phyloP scores from a whole-genome alignment of 805 yeast species.

The Sugiyamaella floridensis region DNA sequence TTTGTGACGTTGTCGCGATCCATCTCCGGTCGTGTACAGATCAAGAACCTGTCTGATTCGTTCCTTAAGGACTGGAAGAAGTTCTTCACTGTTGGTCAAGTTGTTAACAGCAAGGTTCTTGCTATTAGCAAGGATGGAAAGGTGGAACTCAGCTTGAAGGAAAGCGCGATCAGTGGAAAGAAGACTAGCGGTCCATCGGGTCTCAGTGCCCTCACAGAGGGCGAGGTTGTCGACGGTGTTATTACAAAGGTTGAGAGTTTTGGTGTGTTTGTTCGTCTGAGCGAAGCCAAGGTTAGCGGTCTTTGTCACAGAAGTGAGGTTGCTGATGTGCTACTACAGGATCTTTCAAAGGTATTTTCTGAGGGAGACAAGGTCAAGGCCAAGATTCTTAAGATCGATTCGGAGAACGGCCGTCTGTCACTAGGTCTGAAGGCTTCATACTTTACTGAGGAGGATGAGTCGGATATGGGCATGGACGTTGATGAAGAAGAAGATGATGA shows the following conservation, averaged over 20 bases:
- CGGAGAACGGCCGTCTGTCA: conserved; percentile 65
- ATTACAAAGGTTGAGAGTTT: conserved; percentile 73
- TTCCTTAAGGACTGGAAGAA: conserved; percentile 85
- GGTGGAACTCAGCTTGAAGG: conserved; percentile 72
- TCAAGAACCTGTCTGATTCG: conserved; percentile 73
- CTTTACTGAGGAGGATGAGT: conserved; percentile 43
- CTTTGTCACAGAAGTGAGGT: conserved; percentile 82
- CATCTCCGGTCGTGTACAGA: conserved; percentile 71
- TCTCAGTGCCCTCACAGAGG: conserved; percentile 58
- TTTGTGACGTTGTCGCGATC: conserved; percentile 68
- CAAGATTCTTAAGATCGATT: conserved; percentile 58
- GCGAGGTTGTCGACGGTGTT: conserved; percentile 68
- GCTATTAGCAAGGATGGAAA: conserved; percentile 51
- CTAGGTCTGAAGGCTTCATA: conserved; percentile 94
- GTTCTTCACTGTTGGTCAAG: conserved; percentile 60
- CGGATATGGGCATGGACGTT: conserved; percentile 25
- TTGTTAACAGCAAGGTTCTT: conserved; percentile 66
- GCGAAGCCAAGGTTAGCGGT: conserved; percentile 69
- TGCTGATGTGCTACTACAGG: conserved; percentile 51
- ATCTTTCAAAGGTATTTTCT: conserved; percentile 61
- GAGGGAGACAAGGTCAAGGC: conserved; percentile 91
- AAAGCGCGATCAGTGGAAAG: conserved; percentile 70
- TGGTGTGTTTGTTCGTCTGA: conserved; percentile 84
- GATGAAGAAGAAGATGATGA: conserved; percentile 24
- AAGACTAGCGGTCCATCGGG: conserved; percentile 31